Conservation (phyloP, 768 basidiomycete species). For the Lentinula edodes region DNA sequence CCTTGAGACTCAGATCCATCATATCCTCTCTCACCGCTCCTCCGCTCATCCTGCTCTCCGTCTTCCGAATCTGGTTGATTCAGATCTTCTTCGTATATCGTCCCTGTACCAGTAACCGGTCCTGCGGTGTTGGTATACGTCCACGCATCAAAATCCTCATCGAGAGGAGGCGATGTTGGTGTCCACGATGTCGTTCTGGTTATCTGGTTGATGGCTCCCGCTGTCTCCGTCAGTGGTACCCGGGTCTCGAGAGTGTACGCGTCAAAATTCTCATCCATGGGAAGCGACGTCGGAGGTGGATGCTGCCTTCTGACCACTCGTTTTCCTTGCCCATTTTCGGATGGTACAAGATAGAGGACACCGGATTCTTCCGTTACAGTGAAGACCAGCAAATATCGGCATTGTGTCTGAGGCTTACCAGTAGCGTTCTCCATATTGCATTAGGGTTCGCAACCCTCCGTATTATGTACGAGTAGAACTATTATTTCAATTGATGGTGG, state of each 20-base stretch:
- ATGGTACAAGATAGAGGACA: conserved; percentile 34
- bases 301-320: conserved; percentile 30
- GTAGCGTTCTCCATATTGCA: background rate
- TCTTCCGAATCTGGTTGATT: background rate
- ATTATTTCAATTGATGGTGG: no score
- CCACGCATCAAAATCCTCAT: conserved; percentile 34
- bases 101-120: conserved; percentile 1
- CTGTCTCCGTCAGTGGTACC: background rate
- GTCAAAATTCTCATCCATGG: conserved; percentile 37
- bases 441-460: no score
- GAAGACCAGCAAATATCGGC: background rate
- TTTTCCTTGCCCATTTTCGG: conserved; percentile 30
- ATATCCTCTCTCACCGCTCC: background rate
- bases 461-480: no score
- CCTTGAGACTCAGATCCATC: background rate
- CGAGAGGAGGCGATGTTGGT: conserved; percentile 23
- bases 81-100: conserved; percentile 1
- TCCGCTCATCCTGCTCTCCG: background rate
- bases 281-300: conserved; percentile 32
- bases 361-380: conserved; percentile 23
- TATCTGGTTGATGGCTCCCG: background rate
- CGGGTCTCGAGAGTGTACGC: conserved; percentile 24
- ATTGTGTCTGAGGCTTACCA: background rate
- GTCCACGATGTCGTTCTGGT: conserved; percentile 9
- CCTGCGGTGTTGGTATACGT: conserved; percentile 15